phyloP scores from a whole-genome alignment of 768 basidiomycete genomes.

The Cyathus striatus region DNA sequence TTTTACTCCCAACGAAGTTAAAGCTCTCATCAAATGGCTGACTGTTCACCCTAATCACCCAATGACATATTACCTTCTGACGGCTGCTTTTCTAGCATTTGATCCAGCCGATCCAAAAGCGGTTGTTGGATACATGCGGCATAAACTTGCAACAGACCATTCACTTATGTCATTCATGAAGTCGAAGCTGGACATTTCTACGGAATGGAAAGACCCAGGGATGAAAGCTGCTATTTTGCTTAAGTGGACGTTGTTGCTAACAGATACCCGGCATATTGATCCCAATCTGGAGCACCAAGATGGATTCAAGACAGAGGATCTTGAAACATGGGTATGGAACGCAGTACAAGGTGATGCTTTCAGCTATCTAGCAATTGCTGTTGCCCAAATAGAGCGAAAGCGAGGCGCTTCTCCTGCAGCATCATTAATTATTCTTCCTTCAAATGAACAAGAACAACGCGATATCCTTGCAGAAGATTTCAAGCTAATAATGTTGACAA shows the following conservation, averaged over 20 bases:
- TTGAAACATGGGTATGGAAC: constrained; percentile 78
- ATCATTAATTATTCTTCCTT: constrained; percentile 24
- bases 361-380: constrained; percentile 56
- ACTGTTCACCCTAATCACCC: constrained; percentile 58
- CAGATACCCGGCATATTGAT: constrained; percentile 69
- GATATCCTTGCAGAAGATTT: constrained; percentile 46
- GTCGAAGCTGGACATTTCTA: constrained; percentile 42
- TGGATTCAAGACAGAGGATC: constrained; percentile 70
- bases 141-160: constrained; percentile 39
- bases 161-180: constrained; percentile 53
- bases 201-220: constrained; percentile 64
- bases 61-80: constrained; percentile 65
- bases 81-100: constrained; percentile 58
- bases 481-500: constrained; percentile 47
- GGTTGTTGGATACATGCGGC: constrained; percentile 38
- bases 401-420: constrained; percentile 28
- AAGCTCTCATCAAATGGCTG: constrained; percentile 68
- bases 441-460: constrained; percentile 41
- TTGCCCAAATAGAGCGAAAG: constrained; percentile 51
- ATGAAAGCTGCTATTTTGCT: constrained; percentile 72
- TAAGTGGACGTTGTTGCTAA: constrained; percentile 85
- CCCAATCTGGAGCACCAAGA: constrained; percentile 55
- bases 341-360: constrained; percentile 84
- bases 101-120: constrained; percentile 58
- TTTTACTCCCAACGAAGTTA: constrained; percentile 55